Percentiles rank a stretch among this genome's conserved stretches.
Evolutionary conservation across 768 basidiomycete species (phyloP).

Genomic region (Suillus alpinus): DNA sequence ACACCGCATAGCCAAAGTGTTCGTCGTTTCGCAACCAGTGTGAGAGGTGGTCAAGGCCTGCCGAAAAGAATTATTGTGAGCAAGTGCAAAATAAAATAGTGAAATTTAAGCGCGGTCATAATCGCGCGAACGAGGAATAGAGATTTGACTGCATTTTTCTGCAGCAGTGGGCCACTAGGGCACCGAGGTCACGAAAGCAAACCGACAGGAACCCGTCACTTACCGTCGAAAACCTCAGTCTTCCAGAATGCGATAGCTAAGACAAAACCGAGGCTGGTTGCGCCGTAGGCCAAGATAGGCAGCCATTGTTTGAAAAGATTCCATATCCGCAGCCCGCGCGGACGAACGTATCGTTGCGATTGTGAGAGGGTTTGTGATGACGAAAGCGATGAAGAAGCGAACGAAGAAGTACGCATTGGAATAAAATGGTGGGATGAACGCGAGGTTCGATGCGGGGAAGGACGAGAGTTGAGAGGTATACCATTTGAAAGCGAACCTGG

Average conservation of each 20-base stretch:
- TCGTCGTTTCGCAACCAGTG: slow-evolving; percentile 72
- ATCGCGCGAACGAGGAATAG: background rate
- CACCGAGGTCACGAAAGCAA: background rate
- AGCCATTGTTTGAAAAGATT: slow-evolving; percentile 71
- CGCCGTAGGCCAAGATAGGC: slow-evolving; percentile 72
- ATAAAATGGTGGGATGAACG: slow-evolving; percentile 17
- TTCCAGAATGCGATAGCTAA: slow-evolving; percentile 83
- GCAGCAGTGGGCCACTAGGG: slow-evolving; percentile 5
- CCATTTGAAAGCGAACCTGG: slow-evolving; percentile 13
- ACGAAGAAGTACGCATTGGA: slow-evolving; percentile 17
- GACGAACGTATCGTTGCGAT: slow-evolving; percentile 38
- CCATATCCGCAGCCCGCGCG: slow-evolving; percentile 51
- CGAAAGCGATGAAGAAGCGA: slow-evolving; percentile 2
- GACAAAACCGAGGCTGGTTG: slow-evolving; percentile 75
- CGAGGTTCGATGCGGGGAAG: slow-evolving; percentile 14
- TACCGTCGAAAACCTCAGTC: slow-evolving; percentile 78
- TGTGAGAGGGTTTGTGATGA: slow-evolving; percentile 12
- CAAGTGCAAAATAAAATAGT: slow-evolving; percentile 1
- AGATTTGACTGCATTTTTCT: background rate
- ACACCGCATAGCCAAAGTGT: slow-evolving; percentile 70
- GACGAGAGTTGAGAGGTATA: slow-evolving; percentile 16
- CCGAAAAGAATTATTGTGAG: background rate
- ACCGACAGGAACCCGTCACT: slow-evolving; percentile 27
- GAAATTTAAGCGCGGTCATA: background rate
- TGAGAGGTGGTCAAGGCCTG: slow-evolving; percentile 82